Percentiles rank a stretch among this genome's conserved stretches.
Conservation (phyloP, 495 filamentous ascomycete species). For the Neurospora terricola region DNA sequence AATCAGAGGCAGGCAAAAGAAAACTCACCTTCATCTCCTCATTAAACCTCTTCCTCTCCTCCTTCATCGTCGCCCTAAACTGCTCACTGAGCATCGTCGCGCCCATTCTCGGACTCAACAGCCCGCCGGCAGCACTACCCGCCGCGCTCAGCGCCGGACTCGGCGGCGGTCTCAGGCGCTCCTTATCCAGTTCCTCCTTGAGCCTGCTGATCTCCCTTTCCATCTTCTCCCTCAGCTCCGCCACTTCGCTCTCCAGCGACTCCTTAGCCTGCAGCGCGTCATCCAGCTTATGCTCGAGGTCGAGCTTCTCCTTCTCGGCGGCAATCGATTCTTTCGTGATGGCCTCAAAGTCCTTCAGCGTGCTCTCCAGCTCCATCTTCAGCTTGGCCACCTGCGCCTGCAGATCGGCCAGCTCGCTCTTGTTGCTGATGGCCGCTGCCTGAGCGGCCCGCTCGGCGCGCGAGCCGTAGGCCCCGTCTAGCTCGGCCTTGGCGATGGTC, state of each 20-base stretch:
- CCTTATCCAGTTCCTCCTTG: constrained; percentile 36
- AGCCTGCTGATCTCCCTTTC: constrained; percentile 25
- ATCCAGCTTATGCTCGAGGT: constrained; percentile 51
- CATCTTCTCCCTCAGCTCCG: constrained; percentile 20
- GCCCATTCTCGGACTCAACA: constrained; percentile 11
- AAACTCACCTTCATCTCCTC: constrained; percentile 38
- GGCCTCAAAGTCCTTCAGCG: constrained; percentile 74
- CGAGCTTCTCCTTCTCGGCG: constrained; percentile 78
- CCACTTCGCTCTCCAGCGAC: constrained; percentile 29
- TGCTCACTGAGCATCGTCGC: constrained; percentile 30
- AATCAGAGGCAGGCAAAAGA: too few species aligned
- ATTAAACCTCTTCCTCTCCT: constrained; percentile 43
- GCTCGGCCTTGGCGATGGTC: constrained; percentile 84
- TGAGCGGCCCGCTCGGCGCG: constrained; percentile 69
- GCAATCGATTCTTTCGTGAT: constrained; percentile 80
- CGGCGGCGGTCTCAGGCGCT: constrained; percentile 26
- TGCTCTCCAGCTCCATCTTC: constrained; percentile 71
- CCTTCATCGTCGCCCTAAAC: constrained; percentile 34
- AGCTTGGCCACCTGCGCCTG: constrained; percentile 52
- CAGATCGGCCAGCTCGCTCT: constrained; percentile 55
- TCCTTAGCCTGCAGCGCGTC: constrained; percentile 19
- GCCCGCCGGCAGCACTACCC: neutral
- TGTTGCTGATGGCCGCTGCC: constrained; percentile 55
- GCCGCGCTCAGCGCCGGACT: constrained; percentile 4
- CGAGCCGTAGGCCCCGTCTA: constrained; percentile 85